phyloP scores from a whole-genome alignment of 2,329 filamentous ascomycete genomes.

The Apiospora rasikravindrae region DNA sequence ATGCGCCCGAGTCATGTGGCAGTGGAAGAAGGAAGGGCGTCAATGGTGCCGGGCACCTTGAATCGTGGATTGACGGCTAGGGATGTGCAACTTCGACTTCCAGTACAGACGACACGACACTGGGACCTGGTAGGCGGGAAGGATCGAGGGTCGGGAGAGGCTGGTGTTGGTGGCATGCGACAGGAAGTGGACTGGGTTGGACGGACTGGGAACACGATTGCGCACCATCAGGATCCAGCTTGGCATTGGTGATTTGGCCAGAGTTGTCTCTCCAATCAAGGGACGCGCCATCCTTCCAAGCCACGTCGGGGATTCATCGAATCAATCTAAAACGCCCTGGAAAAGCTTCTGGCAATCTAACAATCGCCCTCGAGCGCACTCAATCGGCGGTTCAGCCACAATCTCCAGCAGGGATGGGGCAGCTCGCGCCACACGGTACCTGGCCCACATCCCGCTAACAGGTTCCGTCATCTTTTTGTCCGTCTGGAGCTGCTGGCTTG shows the following conservation, averaged over 20 bases:
- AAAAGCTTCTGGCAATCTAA: not conserved
- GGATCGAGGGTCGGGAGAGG: constrained; percentile 6
- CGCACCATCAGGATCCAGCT: constrained; percentile 6
- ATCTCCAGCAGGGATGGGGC: not conserved
- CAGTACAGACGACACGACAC: not conserved
- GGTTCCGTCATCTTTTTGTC: not conserved
- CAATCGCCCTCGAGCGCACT: constrained; percentile 1
- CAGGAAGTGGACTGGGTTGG: constrained; percentile 7
- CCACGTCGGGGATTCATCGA: not conserved
- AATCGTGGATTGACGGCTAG: not conserved
- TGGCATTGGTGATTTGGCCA: constrained; percentile 13
- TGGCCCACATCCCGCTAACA: constrained; percentile 13
- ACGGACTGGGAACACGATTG: not conserved
- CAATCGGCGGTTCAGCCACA: not conserved
- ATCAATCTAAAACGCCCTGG: constrained; percentile 4
- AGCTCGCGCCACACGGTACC: constrained; percentile 13
- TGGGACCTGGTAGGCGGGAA: not conserved
- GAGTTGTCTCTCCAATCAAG: not conserved
- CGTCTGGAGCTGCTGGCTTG: not conserved
- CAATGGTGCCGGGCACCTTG: constrained; percentile 16
- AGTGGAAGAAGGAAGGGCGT: not conserved
- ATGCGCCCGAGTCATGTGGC: constrained; percentile 6
- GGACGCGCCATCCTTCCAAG: not conserved
- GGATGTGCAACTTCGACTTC: not conserved
- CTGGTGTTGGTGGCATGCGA: constrained; percentile 6